Base-by-base conservation (phyloP, 495 filamentous ascomycete species). In the Pseudotulostoma volvatum region DNA sequence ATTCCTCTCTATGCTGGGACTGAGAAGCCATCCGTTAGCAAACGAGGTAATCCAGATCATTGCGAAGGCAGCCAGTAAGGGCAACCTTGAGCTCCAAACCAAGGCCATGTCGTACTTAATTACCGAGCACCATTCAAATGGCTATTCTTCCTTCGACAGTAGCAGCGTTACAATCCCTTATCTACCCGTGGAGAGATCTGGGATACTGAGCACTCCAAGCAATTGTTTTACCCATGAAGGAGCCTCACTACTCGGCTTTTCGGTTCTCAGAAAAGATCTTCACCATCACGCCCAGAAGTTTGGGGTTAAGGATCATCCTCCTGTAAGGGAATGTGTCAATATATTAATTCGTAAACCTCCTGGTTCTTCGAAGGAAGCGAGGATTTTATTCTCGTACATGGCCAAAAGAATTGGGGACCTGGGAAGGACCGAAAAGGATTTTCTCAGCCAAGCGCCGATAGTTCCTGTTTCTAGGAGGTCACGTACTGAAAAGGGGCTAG, bases 31-130 rank as follows among this genome's bases (percentile, higher is more conserved):
- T 44, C 90, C 90, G 2, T 57, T 71, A 7, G 80, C 73, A 0
- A 54, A 63, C 1, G 82, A 85, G 38, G 57, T 95, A 0, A 66
- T 93, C 8, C 64, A 77, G 2, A 76, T 88, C 48, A 84, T 95
- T 70, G 67, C 67, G 25, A 57, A 51, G 11, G 72, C 81, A 21
- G 60, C 55, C 8, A 45, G 55, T n/a, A 69, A 66, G 1, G 60
- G 67, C 0, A 67, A 93, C 54, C 47, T 57, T 4, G 32, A 42
- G 4, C 56, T 79, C 23, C 71, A 79, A 39, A 66, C 66, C 32
- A 71, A 71, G 41, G 74, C 81, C 2, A 71, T 93, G 66, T 66
- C 65, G n/a, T 97, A 93, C 55, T 90, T 81, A 50, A 68, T 93
- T 36, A 65, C 67, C 17, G 81, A 87, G 50, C 75, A 85, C 45